Evolutionary conservation across 805 yeast species (phyloP).

Genomic region (Candida michaelii): DNA sequence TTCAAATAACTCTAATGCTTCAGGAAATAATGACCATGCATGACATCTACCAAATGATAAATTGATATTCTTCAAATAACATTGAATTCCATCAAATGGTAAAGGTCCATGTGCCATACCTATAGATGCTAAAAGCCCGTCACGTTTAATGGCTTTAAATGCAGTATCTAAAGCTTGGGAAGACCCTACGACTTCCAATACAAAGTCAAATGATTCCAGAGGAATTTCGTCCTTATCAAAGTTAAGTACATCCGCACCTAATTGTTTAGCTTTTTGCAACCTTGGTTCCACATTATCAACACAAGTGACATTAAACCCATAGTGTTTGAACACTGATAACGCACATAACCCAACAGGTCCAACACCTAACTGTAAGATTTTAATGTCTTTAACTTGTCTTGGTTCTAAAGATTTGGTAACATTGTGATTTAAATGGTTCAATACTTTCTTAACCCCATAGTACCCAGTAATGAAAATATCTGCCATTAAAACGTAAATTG

Average conservation of each 20-base stretch:
- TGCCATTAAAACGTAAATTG: conserved; percentile 55
- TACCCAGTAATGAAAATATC: conserved; percentile 67
- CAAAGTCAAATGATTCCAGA: conserved; percentile 57
- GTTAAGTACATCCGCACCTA: conserved; percentile 53
- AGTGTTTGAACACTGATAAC: conserved; percentile 41
- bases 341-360: conserved; percentile 65
- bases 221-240: conserved; percentile 43
- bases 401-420: conserved; percentile 20
- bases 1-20: conserved; percentile 50
- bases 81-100: conserved; percentile 58
- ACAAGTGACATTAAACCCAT: conserved; percentile 48
- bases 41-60: conserved; percentile 66
- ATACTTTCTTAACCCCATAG: conserved; percentile 53
- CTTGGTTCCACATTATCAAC: conserved; percentile 51
- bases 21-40: conserved; percentile 54
- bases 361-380: conserved; percentile 54
- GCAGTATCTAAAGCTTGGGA: conserved; percentile 50
- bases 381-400: conserved; percentile 15
- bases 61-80: conserved; percentile 55
- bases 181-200: conserved; percentile 60
- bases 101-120: conserved; percentile 61
- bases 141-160: conserved; percentile 53
- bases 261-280: conserved; percentile 40
- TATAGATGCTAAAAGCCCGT: conserved; percentile 56
- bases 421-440: conserved; percentile 37